Percentiles rank a stretch among this genome's conserved stretches.
Evolutionary conservation across 345 rosid genomes (phyloP).

Genomic region (Sisymbrium irio): DNA sequence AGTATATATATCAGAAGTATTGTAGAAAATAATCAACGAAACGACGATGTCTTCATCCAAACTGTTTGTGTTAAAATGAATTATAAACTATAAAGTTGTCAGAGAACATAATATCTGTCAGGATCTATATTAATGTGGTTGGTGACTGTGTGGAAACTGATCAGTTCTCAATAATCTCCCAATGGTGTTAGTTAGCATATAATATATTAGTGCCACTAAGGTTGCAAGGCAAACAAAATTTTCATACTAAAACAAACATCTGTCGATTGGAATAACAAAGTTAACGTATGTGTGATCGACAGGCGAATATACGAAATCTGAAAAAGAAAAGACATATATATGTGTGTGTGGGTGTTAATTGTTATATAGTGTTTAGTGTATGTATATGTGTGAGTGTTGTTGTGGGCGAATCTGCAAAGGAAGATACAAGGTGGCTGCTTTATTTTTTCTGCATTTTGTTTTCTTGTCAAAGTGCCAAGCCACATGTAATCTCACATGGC

Average conservation of each 20-base stretch:
- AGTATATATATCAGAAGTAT: background rate
- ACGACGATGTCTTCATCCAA: background rate
- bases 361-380: background rate
- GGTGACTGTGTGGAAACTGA: background rate
- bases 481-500: constrained; percentile 32
- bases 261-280: background rate
- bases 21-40: background rate
- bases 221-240: background rate
- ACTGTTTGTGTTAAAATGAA: background rate
- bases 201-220: constrained; percentile 7
- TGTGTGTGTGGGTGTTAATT: too few species aligned
- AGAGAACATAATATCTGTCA: background rate
- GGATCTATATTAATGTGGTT: constrained; percentile 5
- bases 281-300: background rate
- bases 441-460: constrained; percentile 22
- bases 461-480: constrained; percentile 26
- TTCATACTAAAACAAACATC: background rate
- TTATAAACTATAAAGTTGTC: background rate
- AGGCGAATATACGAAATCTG: background rate
- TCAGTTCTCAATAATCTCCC: constrained; percentile 18
- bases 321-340: background rate
- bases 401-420: constrained; percentile 32
- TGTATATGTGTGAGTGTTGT: constrained; percentile 22
- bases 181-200: background rate
- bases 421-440: constrained; percentile 34